Evolutionary conservation across 192 early-diverging fungal species (phyloP).

Genomic region (Umbelopsis vinacea): DNA sequence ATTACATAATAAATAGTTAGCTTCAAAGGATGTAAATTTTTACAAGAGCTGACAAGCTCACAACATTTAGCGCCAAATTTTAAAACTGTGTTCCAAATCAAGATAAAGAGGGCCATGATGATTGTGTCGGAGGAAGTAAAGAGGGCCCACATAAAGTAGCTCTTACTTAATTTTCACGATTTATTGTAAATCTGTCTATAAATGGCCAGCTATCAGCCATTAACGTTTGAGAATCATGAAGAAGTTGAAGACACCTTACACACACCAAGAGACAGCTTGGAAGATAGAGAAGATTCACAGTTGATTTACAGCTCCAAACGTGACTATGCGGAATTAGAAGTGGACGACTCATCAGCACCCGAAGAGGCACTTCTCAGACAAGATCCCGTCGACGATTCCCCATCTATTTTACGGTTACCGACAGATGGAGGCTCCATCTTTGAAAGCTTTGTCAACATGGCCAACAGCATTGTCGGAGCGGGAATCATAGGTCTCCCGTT

Average conservation of each 20-base stretch:
- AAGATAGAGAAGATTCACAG: neutral
- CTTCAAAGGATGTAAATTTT: too few relatives aligned
- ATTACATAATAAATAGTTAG: too few relatives aligned
- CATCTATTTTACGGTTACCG: slow-evolving; percentile 36
- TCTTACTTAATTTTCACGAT: neutral
- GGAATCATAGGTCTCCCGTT: slow-evolving; percentile 87
- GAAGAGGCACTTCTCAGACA: neutral
- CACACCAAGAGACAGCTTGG: neutral
- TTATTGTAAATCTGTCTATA: neutral
- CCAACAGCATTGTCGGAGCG: slow-evolving; percentile 93
- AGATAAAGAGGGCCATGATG: neutral
- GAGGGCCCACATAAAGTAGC: neutral
- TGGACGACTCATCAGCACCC: slow-evolving; percentile 32
- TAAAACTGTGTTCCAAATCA: too few relatives aligned
- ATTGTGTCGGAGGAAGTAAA: neutral
- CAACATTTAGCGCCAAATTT: too few relatives aligned
- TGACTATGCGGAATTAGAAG: slow-evolving; percentile 37
- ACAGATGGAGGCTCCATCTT: slow-evolving; percentile 60
- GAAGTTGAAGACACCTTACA: neutral
- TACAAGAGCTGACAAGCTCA: too few relatives aligned
- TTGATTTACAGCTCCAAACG: slow-evolving; percentile 4
- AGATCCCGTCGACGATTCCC: slow-evolving; percentile 1
- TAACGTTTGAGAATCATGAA: neutral
- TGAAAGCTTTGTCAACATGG: slow-evolving; percentile 75
- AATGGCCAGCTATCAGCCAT: slow-evolving; percentile 17